These are phyloP conservation scores for Penicillium brasilianum DNA, from an alignment of 2,329 filamentous ascomycete species.

Conservation along the genomic window DNA sequence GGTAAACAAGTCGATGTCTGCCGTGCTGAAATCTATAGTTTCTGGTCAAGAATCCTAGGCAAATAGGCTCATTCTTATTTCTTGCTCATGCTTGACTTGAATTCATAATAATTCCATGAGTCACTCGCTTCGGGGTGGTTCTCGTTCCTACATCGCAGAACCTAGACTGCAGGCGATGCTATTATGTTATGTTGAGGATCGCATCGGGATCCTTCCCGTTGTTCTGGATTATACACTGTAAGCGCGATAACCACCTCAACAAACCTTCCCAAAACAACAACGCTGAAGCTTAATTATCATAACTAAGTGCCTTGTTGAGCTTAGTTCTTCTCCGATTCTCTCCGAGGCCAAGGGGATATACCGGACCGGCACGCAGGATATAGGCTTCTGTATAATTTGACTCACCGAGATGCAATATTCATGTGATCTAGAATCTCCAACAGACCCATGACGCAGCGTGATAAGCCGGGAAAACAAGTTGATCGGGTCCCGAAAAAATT, in stretches of 20 bases:
- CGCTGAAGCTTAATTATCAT: neutral
- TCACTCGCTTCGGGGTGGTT: neutral
- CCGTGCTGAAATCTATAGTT: neutral
- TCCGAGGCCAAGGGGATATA: neutral
- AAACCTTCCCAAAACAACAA: neutral
- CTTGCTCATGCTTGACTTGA: neutral
- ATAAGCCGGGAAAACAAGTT: neutral
- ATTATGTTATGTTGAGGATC: neutral
- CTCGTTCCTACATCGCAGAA: slow-evolving; percentile 2
- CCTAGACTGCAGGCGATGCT: neutral
- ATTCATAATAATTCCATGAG: neutral
- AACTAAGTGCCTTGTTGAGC: neutral
- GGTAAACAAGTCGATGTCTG: neutral
- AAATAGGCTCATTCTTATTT: neutral
- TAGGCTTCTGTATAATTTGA: neutral
- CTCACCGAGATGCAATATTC: neutral
- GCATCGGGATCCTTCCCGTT: neutral
- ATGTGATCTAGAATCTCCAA: neutral
- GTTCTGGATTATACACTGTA: neutral
- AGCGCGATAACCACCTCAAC: neutral
- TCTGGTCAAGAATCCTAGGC: neutral
- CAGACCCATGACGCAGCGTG: neutral
- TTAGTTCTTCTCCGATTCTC: neutral
- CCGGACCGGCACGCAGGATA: neutral
- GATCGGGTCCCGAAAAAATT: neutral